Evolutionary conservation across 2,329 filamentous ascomycete genomes (phyloP).

Genomic region (Fulvia fulva): DNA sequence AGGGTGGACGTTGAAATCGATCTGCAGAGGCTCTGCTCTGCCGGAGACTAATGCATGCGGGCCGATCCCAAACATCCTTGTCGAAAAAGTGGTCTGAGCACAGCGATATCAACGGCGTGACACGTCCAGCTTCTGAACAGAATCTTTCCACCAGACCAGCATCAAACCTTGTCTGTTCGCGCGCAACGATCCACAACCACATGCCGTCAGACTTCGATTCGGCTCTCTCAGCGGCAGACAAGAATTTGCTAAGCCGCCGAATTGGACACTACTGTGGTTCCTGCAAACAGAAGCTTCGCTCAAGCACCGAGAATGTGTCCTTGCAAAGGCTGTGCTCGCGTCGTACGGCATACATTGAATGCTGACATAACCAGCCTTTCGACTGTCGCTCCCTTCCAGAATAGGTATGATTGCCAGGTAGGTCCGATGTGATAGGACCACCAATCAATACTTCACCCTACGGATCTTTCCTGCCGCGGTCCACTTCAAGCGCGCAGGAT

Average conservation of each 20-base stretch:
- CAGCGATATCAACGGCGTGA: background rate
- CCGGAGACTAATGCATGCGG: background rate
- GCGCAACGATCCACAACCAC: background rate
- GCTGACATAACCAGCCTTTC: background rate
- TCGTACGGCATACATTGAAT: background rate
- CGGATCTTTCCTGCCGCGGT: conserved; percentile 5
- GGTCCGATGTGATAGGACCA: background rate
- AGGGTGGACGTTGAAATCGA: background rate
- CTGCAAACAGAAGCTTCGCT: background rate
- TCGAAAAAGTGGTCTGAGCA: background rate
- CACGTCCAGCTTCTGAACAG: conserved; percentile 2
- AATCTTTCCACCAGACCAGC: conserved; percentile 2
- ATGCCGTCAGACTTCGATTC: conserved; percentile 1
- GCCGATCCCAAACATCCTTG: background rate
- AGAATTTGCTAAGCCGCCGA: background rate
- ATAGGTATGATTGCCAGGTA: conserved; percentile 5
- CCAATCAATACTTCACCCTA: background rate
- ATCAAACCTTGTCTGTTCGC: background rate
- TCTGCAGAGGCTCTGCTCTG: background rate
- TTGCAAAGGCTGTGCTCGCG: background rate
- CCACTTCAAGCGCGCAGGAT: conserved; percentile 8
- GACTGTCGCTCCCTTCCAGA: background rate
- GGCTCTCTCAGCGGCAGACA: background rate
- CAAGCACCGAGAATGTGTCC: background rate
- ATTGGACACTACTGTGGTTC: background rate